These are phyloP conservation scores for Kurtzmaniella cleridarum DNA, from an alignment of 805 yeast genomes.

Conservation along the genomic window DNA sequence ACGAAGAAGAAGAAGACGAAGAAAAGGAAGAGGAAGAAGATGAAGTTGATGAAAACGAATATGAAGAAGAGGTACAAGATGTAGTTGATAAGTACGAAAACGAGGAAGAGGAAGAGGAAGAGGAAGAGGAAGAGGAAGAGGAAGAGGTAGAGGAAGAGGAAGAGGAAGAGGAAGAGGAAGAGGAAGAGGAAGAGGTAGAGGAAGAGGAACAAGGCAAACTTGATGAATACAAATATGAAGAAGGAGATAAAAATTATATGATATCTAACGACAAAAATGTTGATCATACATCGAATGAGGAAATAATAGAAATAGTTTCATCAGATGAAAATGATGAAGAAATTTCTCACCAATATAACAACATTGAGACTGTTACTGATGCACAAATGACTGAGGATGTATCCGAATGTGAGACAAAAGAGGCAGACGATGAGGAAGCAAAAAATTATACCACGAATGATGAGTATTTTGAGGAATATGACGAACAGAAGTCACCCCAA, in stretches of 20 bases:
- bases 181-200: not conserved
- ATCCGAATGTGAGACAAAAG: too few relatives aligned
- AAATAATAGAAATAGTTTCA: not conserved
- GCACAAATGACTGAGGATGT: too few relatives aligned
- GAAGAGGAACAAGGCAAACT: constrained; percentile 1
- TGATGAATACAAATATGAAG: not conserved
- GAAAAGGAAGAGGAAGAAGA: constrained; percentile 5
- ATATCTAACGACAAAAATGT: constrained; percentile 2
- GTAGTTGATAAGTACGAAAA: constrained; percentile 1
- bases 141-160: constrained; percentile 4
- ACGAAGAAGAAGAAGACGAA: constrained; percentile 3
- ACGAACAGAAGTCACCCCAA: too few relatives aligned
- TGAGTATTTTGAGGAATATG: too few relatives aligned
- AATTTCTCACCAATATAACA: not conserved
- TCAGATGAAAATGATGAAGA: constrained; percentile 5
- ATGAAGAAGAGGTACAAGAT: constrained; percentile 2
- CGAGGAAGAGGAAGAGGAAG: not conserved
- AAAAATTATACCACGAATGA: too few relatives aligned
- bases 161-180: not conserved
- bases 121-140: constrained; percentile 4
- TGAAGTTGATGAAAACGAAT: constrained; percentile 3
- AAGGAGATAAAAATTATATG: constrained; percentile 2
- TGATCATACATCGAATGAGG: not conserved
- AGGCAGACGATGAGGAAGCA: too few relatives aligned
- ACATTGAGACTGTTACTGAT: not conserved